Conservation (phyloP, 805 yeast species). For the Candida nitratophila region DNA sequence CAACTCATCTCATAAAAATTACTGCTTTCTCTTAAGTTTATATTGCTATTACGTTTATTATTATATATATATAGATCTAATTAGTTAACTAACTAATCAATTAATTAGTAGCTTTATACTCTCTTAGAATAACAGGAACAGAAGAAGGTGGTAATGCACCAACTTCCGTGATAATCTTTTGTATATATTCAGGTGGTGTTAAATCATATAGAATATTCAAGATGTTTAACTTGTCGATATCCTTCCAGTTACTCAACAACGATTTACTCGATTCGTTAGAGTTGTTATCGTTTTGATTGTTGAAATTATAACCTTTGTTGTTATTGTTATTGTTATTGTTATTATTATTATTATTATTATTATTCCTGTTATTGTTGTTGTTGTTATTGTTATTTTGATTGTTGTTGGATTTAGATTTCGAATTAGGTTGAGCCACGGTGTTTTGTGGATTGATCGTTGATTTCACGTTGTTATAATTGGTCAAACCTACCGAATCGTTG, state of each 20-base stretch:
- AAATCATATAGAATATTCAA: constrained; percentile 87
- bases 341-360: constrained; percentile 15
- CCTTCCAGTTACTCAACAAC: constrained; percentile 54
- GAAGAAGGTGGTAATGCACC: constrained; percentile 98
- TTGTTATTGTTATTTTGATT: too few relatives aligned
- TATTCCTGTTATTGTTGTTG: constrained; percentile 13
- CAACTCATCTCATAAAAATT: too few relatives aligned
- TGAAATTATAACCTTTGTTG: constrained; percentile 12
- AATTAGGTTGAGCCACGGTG: too few relatives aligned
- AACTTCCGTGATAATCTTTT: constrained; percentile 91
- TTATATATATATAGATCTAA: too few relatives aligned
- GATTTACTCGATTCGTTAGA: constrained; percentile 12
- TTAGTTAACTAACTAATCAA: too few relatives aligned
- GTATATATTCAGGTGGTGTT: constrained; percentile 89
- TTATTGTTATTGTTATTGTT: constrained; percentile 18
- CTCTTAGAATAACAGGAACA: constrained; percentile 93
- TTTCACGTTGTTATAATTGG: constrained; percentile 17
- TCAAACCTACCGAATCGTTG: constrained; percentile 13
- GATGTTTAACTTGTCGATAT: constrained; percentile 55
- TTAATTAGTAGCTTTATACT: constrained; percentile 52
- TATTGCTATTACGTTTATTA: too few relatives aligned
- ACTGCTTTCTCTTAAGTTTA: too few relatives aligned
- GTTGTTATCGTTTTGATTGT: constrained; percentile 13
- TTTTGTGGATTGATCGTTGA: background rate
- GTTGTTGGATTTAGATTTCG: too few relatives aligned